A percentile compares a stretch with the other conserved stretches of the same genome.
phyloP scores from a whole-genome alignment of 1,139 yeast species.

The Yamadazyma buinensis region DNA sequence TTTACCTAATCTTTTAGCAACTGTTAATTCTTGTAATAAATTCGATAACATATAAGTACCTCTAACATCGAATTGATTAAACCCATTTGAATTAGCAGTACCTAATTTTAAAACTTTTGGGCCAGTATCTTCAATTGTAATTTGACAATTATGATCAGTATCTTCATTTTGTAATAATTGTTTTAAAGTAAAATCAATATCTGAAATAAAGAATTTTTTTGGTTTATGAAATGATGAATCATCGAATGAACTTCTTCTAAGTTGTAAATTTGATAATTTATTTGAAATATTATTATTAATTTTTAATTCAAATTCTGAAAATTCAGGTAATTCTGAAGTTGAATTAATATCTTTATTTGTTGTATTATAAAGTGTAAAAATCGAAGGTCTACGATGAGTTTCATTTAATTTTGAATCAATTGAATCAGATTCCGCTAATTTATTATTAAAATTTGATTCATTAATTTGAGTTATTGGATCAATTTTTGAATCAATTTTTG shows the following conservation, averaged over 20 bases:
- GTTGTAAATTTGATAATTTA: constrained; percentile 13
- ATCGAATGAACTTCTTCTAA: constrained; percentile 67
- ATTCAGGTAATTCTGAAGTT: constrained; percentile 11
- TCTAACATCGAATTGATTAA: constrained; percentile 64
- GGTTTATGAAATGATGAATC: constrained; percentile 38
- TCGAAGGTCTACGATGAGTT: constrained; percentile 23
- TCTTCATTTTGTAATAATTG: constrained; percentile 76
- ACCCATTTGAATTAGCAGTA: constrained; percentile 82
- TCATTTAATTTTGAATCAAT: constrained; percentile 1
- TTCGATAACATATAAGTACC: constrained; percentile 93
- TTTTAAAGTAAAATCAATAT: constrained; percentile 69
- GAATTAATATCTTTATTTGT: constrained; percentile 6
- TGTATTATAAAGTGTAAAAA: constrained; percentile 27
- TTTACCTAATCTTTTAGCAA: constrained; percentile 79
- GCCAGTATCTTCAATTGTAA: constrained; percentile 88
- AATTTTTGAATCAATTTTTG: neutral
- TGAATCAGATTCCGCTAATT: neutral
- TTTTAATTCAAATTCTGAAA: neutral
- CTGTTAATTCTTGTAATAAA: constrained; percentile 81
- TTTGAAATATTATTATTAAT: neutral
- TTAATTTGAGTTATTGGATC: neutral
- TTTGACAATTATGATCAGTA: constrained; percentile 81
- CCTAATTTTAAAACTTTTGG: constrained; percentile 87
- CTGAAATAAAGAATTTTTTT: constrained; percentile 65
- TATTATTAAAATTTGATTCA: too few relatives aligned